Base-by-base conservation (phyloP, 2,329 filamentous ascomycete species). In the Colletotrichum lindemuthianum region DNA sequence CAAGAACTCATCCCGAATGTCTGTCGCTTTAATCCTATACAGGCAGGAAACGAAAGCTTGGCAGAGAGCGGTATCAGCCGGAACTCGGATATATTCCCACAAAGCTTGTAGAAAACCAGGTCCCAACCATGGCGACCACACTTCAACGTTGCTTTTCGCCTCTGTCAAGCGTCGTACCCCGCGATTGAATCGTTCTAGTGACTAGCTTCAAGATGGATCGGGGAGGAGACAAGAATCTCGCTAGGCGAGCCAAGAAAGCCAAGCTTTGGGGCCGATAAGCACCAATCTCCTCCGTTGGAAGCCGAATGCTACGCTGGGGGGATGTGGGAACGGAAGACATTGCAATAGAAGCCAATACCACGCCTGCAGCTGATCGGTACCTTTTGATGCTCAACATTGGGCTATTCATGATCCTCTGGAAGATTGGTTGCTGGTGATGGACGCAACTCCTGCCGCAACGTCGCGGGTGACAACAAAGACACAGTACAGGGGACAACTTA, bases 221-320 rank as follows among this genome's bases (percentile, higher is more conserved):
- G 63, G 65, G 63, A 67, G 65, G 65, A 67, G 65, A 16, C 41
- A 65, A 65, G 56, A 60, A 11, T 45, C 49, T 49, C 44, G 60
- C 16, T 41, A n/a, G 60, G n/a, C 2, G n/a, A 48, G 60, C 65
- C 65, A 67, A 67, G 65, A 56, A 24, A 55, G 65, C 65, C 65
- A 67, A 67, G 65, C 60, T 56, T 65, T 61, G 43, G n/a, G 1
- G 34, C 5, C 52, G 61, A 65, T 65, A 65, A 65, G 61, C 51
- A 56, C 4, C 37, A 39, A 4, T 52, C 32, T 32, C 9, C 24
- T n/a, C 58, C 51, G 47, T 32, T 2, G n/a, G 47, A 48, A 57
- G 16, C 61, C 51, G 51, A 57, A 47, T 61, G 61, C 33, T 39
- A 61, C 61, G 41, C 51, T 52, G 40, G 13, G 32, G 33, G 11